A percentile compares a stretch with the other conserved stretches of the same genome.
Conservation (phyloP, 768 basidiomycete genomes). For the Suillus discolor region DNA sequence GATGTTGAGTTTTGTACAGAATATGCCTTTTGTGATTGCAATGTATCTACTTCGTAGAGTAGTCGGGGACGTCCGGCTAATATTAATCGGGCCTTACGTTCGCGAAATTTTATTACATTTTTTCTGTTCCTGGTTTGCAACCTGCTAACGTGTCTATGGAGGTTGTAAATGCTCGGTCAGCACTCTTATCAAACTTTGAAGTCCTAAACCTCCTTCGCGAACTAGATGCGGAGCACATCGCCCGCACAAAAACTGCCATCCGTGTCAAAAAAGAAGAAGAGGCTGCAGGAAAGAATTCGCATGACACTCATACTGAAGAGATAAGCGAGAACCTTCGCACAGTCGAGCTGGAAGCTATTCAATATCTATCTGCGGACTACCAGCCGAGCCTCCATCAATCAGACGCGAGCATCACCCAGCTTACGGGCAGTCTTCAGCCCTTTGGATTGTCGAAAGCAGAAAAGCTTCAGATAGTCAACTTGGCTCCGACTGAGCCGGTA, state of each 20-base stretch:
- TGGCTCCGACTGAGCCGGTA: constrained; percentile 78
- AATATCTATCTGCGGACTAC: constrained; percentile 76
- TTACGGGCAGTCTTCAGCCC: constrained; percentile 66
- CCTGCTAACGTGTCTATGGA: constrained; percentile 1
- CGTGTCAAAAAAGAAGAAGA: constrained; percentile 82
- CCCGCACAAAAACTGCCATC: constrained; percentile 67
- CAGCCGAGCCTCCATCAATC: constrained; percentile 72
- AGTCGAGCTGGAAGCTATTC: constrained; percentile 86
- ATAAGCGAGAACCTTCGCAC: constrained; percentile 83
- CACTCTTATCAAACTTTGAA: constrained; percentile 89
- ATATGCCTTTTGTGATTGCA: too few species aligned
- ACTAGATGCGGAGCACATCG: constrained; percentile 73
- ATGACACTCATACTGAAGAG: constrained; percentile 47
- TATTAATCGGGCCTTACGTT: not conserved
- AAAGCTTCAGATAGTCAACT: constrained; percentile 90
- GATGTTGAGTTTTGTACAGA: too few species aligned
- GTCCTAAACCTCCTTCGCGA: constrained; percentile 77
- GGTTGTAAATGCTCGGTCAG: constrained; percentile 56
- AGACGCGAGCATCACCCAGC: constrained; percentile 58
- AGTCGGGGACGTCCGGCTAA: too few species aligned
- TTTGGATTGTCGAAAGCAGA: constrained; percentile 87
- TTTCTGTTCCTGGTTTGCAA: not conserved
- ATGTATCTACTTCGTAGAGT: too few species aligned
- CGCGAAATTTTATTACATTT: not conserved
- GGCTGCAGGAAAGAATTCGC: constrained; percentile 36